Percentiles rank a stretch among this genome's conserved stretches.
phyloP scores from a whole-genome alignment of 768 basidiomycete species.

The Neoboletus brunneissimus region DNA sequence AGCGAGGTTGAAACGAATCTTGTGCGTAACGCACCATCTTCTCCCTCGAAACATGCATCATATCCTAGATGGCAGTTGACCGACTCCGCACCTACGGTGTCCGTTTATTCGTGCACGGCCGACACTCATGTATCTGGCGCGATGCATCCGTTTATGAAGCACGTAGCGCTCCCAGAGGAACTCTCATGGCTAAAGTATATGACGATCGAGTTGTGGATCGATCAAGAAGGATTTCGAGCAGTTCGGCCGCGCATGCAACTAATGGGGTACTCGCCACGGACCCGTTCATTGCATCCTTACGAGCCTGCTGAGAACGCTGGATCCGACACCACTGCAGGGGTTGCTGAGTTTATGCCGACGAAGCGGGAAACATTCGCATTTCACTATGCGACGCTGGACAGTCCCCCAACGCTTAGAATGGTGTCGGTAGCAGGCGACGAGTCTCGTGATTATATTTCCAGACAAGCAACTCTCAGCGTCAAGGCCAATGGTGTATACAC shows the following conservation, averaged over 20 bases:
- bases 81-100: slow-evolving; percentile 4
- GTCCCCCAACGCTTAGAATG: slow-evolving; percentile 66
- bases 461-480: slow-evolving; percentile 67
- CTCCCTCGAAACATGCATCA: slow-evolving; percentile 1
- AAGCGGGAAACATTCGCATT: slow-evolving; percentile 60
- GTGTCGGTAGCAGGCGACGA: slow-evolving; percentile 66
- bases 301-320: slow-evolving; percentile 24
- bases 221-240: slow-evolving; percentile 80
- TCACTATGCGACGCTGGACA: slow-evolving; percentile 68
- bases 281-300: slow-evolving; percentile 27
- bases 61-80: slow-evolving; percentile 15
- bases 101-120: slow-evolving; percentile 3
- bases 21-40: background rate
- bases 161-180: slow-evolving; percentile 34
- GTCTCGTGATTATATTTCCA: slow-evolving; percentile 69
- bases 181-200: slow-evolving; percentile 54
- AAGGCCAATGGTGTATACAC: slow-evolving; percentile 75
- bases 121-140: slow-evolving; percentile 2
- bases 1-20: slow-evolving; percentile 12
- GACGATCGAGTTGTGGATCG: slow-evolving; percentile 65
- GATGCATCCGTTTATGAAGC: slow-evolving; percentile 11
- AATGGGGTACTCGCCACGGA: slow-evolving; percentile 45
- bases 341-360: slow-evolving; percentile 65
- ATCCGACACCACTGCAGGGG: slow-evolving; percentile 39
- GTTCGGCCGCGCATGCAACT: slow-evolving; percentile 58